A percentile compares a stretch with the other conserved stretches of the same genome.
Evolutionary conservation across 208 protist genomes (phyloP).

Genomic region (Acanthamoeba culbertsoni): DNA sequence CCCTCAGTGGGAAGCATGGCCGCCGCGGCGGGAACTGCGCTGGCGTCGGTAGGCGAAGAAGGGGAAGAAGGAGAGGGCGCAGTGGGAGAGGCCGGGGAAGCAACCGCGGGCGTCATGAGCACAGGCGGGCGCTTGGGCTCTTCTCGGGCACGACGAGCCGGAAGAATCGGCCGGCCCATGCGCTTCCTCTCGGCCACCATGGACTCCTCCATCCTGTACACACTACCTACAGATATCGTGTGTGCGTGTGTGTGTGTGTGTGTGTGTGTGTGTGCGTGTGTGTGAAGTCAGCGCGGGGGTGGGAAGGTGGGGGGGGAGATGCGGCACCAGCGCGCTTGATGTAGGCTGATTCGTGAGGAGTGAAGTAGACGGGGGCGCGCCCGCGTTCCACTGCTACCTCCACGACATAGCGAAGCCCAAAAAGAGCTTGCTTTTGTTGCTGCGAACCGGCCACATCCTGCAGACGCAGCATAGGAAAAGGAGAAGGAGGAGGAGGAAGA

Average conservation of each 20-base stretch:
- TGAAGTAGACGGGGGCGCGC: constrained; percentile 62
- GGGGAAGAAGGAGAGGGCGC: not conserved
- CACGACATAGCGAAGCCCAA: not conserved
- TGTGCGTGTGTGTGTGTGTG: not conserved
- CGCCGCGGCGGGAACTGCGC: too few species aligned
- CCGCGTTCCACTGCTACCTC: constrained; percentile 43
- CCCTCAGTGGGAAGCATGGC: too few species aligned
- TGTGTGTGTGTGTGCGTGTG: not conserved
- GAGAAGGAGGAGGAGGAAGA: too few species aligned
- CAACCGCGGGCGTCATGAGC: not conserved
- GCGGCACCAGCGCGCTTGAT: not conserved
- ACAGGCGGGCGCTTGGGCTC: not conserved
- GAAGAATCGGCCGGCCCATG: not conserved
- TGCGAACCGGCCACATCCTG: not conserved
- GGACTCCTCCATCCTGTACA: constrained; percentile 6
- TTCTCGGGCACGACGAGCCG: not conserved
- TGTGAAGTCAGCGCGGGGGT: not conserved
- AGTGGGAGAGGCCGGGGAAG: not conserved
- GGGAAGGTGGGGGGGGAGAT: not conserved
- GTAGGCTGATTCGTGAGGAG: not conserved
- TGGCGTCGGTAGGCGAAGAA: not conserved
- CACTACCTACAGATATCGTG: not conserved
- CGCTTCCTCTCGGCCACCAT: not conserved
- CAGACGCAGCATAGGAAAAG: too few species aligned
- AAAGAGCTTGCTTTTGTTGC: not conserved